Evolutionary conservation across 306 rosid species (phyloP).

Genomic region (Begonia masoniana): DNA sequence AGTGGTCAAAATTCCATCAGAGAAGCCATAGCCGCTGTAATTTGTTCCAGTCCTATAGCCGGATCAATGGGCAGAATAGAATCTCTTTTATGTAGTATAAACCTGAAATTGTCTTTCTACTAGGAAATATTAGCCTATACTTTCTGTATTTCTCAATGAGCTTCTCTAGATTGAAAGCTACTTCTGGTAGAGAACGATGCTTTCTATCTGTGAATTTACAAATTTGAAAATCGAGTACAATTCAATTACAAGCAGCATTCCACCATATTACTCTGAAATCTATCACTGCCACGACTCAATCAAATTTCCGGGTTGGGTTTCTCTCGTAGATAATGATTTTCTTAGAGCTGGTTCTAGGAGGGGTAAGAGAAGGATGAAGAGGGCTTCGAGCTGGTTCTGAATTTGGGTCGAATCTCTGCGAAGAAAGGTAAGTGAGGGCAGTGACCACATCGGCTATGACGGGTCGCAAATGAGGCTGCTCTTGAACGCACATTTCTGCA

Average conservation of each 20-base stretch:
- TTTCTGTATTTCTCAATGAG: too few species aligned
- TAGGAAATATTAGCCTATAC: too few species aligned
- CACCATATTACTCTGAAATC: background rate
- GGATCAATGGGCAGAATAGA: too few species aligned
- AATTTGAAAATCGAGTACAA: too few species aligned
- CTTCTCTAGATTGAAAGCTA: too few species aligned
- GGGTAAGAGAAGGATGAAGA: slow-evolving; percentile 41
- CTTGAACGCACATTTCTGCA: slow-evolving; percentile 89
- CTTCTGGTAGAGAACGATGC: too few species aligned
- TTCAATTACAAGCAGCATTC: background rate
- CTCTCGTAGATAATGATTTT: slow-evolving; percentile 17
- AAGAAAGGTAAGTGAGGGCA: slow-evolving; percentile 77
- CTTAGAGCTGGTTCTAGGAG: slow-evolving; percentile 46
- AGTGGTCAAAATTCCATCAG: too few species aligned
- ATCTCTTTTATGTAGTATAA: too few species aligned
- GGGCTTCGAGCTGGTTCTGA: slow-evolving; percentile 40
- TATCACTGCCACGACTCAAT: slow-evolving; percentile 2
- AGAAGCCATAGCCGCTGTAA: too few species aligned
- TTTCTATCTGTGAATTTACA: too few species aligned
- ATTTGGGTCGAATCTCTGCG: slow-evolving; percentile 45
- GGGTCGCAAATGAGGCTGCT: slow-evolving; percentile 78
- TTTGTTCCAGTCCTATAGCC: too few species aligned
- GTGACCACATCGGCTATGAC: slow-evolving; percentile 90
- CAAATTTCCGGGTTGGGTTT: slow-evolving; percentile 10
- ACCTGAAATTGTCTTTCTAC: too few species aligned